Evolutionary conservation across 208 protist species (phyloP).

Genomic region (Leishmania amazonensis): DNA sequence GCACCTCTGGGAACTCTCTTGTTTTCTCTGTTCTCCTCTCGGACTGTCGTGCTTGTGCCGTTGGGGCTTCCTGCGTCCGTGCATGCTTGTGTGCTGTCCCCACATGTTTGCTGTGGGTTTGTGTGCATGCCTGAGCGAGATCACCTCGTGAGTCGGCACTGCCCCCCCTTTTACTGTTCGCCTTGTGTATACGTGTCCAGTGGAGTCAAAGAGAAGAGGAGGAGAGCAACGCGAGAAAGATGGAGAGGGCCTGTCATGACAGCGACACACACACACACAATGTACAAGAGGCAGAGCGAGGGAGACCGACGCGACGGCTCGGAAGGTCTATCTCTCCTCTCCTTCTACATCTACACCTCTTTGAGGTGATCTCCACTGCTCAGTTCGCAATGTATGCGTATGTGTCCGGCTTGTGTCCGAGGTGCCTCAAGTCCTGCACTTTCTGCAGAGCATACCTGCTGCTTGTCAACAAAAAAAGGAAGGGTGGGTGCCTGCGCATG

Average conservation of each 20-base stretch:
- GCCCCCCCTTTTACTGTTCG: not conserved
- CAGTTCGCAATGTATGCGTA: not conserved
- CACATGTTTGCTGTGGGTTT: not conserved
- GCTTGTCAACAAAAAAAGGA: not conserved
- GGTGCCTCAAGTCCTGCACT: not conserved
- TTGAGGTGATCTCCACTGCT: not conserved
- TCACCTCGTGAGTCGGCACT: not conserved
- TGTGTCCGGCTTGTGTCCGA: not conserved
- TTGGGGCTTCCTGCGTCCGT: not conserved
- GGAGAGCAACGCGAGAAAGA: not conserved
- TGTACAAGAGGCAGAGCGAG: not conserved
- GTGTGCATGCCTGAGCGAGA: not conserved
- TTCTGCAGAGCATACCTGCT: constrained; percentile 1
- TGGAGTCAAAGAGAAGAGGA: not conserved
- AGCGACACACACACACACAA: not conserved
- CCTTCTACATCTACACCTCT: not conserved
- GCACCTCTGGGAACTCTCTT: not conserved
- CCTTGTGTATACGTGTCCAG: not conserved
- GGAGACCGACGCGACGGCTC: not conserved
- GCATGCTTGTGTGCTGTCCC: not conserved
- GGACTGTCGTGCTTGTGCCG: not conserved
- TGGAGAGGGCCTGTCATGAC: not conserved
- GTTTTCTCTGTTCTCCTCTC: not conserved
- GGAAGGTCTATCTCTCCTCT: not conserved
- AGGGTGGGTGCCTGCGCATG: not conserved